These are phyloP conservation scores for Lentinula lateritia DNA, from an alignment of 768 basidiomycete genomes.

Conservation along the genomic window DNA sequence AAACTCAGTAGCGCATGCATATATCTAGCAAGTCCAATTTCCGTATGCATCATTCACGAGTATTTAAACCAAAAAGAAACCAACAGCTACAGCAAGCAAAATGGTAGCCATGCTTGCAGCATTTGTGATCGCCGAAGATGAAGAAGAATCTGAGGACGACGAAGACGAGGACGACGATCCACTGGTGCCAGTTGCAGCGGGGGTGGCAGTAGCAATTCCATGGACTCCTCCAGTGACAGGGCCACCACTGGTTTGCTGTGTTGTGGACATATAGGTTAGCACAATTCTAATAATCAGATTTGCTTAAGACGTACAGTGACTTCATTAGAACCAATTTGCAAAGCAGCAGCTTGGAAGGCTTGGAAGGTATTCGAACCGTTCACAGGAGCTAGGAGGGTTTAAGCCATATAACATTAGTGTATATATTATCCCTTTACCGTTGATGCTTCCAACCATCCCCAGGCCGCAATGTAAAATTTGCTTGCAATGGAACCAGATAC, in stretches of 20 bases:
- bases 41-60: not conserved
- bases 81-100: not conserved
- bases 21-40: not conserved
- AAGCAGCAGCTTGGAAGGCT: conserved; percentile 34
- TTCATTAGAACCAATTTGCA: conserved; percentile 28
- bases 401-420: conserved; percentile 13
- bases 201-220: conserved; percentile 15
- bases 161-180: conserved; percentile 1
- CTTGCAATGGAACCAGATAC: conserved; percentile 60
- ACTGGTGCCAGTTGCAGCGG: conserved; percentile 4
- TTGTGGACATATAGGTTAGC: not conserved
- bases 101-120: not conserved
- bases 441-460: conserved; percentile 42
- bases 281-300: not conserved
- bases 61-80: not conserved
- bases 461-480: conserved; percentile 38
- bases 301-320: conserved; percentile 21
- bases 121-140: not conserved
- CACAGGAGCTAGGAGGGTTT: conserved; percentile 24
- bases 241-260: conserved; percentile 31
- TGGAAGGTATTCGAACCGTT: conserved; percentile 37
- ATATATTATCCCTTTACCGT: not conserved
- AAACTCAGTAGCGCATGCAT: not conserved
- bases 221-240: conserved; percentile 36
- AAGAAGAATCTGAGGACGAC: not conserved